These are phyloP conservation scores for Tulasnella sp. DNA, from an alignment of 768 basidiomycete species.

Conservation along the genomic window DNA sequence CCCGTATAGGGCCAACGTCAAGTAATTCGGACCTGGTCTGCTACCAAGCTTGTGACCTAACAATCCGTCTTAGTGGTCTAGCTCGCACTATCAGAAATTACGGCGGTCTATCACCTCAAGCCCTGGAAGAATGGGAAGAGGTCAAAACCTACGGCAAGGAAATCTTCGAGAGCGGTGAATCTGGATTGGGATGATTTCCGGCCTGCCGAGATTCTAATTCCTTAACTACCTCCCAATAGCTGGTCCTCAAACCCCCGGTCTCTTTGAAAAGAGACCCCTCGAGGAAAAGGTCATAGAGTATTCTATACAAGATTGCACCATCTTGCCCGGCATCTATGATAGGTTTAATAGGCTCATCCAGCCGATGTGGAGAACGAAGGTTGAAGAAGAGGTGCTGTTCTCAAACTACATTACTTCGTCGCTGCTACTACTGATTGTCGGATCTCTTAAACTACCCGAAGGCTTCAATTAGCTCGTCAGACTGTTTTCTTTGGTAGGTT, in stretches of 20 bases:
- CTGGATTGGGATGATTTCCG: background rate
- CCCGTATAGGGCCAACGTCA: conserved; percentile 10
- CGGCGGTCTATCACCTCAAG: conserved; percentile 2
- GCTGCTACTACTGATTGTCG: background rate
- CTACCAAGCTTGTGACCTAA: background rate
- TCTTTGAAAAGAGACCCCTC: conserved; percentile 29
- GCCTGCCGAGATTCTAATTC: background rate
- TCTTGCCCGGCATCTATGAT: conserved; percentile 22
- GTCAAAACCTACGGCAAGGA: conserved; percentile 26
- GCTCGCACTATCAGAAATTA: conserved; percentile 26
- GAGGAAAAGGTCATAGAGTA: conserved; percentile 22
- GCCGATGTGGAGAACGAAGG: conserved; percentile 27
- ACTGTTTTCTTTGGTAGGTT: conserved; percentile 20
- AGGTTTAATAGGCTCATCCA: conserved; percentile 23
- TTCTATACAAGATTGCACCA: conserved; percentile 25
- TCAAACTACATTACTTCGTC: background rate
- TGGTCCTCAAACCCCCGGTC: background rate
- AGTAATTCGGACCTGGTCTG: background rate
- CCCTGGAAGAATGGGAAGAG: conserved; percentile 12
- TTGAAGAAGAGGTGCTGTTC: conserved; percentile 26
- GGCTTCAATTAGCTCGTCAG: conserved; percentile 27
- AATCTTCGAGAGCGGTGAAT: conserved; percentile 17
- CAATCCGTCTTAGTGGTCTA: conserved; percentile 7
- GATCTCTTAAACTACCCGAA: conserved; percentile 10
- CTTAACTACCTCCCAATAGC: background rate